phyloP scores from a whole-genome alignment of 2,329 filamentous ascomycete genomes.

The Sclerotinia minor region DNA sequence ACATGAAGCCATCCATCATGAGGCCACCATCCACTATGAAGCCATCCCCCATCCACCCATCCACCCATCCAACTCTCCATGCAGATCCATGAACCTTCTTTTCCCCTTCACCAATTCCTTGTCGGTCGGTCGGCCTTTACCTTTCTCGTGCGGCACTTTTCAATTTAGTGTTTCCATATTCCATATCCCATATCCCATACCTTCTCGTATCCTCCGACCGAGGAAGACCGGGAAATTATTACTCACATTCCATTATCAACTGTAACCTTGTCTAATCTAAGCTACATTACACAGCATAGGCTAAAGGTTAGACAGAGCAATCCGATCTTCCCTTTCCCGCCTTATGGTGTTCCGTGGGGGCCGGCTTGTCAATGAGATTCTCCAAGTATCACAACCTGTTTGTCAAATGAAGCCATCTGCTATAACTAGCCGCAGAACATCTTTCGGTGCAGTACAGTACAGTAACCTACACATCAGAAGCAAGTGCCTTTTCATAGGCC shows the following conservation, averaged over 20 bases:
- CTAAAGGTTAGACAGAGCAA: slow-evolving; percentile 14
- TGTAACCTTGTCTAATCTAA: neutral
- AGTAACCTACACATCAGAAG: neutral
- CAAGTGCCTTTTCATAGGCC: neutral
- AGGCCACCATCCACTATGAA: neutral
- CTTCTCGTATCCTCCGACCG: slow-evolving; percentile 19
- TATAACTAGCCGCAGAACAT: slow-evolving; percentile 16
- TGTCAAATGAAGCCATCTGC: slow-evolving; percentile 4
- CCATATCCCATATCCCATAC: no score
- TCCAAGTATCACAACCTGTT: slow-evolving; percentile 14
- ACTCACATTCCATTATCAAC: slow-evolving; percentile 6
- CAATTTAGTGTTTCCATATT: neutral
- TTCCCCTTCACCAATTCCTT: neutral
- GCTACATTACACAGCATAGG: neutral
- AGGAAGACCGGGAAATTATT: slow-evolving; percentile 17
- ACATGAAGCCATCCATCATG: neutral
- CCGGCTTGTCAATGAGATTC: slow-evolving; percentile 6
- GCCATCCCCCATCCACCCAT: no score
- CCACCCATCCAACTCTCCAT: no score
- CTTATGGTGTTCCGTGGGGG: neutral
- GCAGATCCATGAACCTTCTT: neutral
- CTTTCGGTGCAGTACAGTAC: neutral
- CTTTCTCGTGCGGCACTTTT: slow-evolving; percentile 17
- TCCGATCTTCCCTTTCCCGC: slow-evolving; percentile 7
- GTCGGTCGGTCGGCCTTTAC: slow-evolving; percentile 1